Evolutionary conservation across 2,329 filamentous ascomycete species (phyloP).

Genomic region (Aspergillus hiratsukae): DNA sequence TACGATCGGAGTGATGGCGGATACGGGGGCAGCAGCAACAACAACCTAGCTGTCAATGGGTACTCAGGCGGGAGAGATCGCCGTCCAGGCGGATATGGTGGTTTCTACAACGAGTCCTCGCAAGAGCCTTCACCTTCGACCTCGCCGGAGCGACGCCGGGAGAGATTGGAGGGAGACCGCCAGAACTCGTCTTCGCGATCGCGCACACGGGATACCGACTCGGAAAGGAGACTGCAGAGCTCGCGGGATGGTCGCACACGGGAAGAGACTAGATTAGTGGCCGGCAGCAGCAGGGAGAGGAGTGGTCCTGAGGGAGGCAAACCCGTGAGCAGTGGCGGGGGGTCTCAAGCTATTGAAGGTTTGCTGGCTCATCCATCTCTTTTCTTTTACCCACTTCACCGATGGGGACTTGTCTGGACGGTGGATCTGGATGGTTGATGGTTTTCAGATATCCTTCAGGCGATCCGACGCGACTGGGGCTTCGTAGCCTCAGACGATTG

Average conservation of each 20-base stretch:
- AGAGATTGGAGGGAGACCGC: conserved; percentile 28
- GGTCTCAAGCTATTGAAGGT: conserved; percentile 37
- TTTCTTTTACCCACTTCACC: background rate
- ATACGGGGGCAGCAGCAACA: conserved; percentile 27
- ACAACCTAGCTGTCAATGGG: conserved; percentile 29
- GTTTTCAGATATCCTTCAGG: conserved; percentile 60
- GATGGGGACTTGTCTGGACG: background rate
- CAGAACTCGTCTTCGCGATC: conserved; percentile 31
- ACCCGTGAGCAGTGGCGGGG: conserved; percentile 14
- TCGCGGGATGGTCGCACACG: conserved; percentile 25
- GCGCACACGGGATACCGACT: conserved; percentile 29
- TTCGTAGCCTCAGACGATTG: conserved; percentile 86
- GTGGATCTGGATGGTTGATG: conserved; percentile 3
- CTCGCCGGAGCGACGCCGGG: conserved; percentile 31
- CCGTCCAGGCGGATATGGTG: conserved; percentile 43
- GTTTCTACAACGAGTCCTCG: conserved; percentile 34
- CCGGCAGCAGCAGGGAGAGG: conserved; percentile 17
- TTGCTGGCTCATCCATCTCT: conserved; percentile 5
- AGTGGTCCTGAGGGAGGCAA: conserved; percentile 14
- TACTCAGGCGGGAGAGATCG: conserved; percentile 31
- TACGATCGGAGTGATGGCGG: conserved; percentile 32
- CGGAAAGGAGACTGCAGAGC: conserved; percentile 21
- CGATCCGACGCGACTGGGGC: conserved; percentile 85
- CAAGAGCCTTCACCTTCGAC: conserved; percentile 23
- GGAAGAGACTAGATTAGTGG: conserved; percentile 18